Evolutionary conservation across 2,329 filamentous ascomycete genomes (phyloP).

Genomic region (Zopfia rhizophila): DNA sequence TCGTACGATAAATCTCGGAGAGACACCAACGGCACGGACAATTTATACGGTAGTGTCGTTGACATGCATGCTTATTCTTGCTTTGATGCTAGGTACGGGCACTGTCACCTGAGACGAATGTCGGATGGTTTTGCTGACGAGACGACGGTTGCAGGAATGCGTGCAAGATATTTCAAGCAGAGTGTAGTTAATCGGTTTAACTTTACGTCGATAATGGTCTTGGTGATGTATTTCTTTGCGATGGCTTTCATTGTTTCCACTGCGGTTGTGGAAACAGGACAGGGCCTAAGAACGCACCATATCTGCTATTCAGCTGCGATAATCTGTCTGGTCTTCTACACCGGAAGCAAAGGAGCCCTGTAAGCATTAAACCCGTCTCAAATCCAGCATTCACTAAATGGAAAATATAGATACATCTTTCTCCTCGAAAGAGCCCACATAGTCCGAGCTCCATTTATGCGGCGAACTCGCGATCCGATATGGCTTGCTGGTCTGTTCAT

Average conservation of each 20-base stretch:
- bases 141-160: slow-evolving; percentile 22
- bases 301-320: slow-evolving; percentile 47
- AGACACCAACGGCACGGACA: slow-evolving; percentile 22
- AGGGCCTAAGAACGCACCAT: slow-evolving; percentile 35
- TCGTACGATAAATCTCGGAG: slow-evolving; percentile 21
- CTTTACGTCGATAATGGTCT: slow-evolving; percentile 28
- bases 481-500: slow-evolving; percentile 42
- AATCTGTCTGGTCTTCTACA: slow-evolving; percentile 51
- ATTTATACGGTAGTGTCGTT: slow-evolving; percentile 22
- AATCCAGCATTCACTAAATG: neutral
- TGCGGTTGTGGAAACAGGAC: slow-evolving; percentile 38
- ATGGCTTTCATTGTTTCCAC: slow-evolving; percentile 27
- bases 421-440: slow-evolving; percentile 53
- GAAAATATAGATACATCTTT: slow-evolving; percentile 43
- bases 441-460: slow-evolving; percentile 42
- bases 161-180: slow-evolving; percentile 22
- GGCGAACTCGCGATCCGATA: slow-evolving; percentile 44
- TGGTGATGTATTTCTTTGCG: slow-evolving; percentile 29
- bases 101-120: neutral
- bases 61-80: slow-evolving; percentile 18
- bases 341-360: slow-evolving; percentile 42
- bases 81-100: slow-evolving; percentile 21
- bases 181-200: slow-evolving; percentile 25
- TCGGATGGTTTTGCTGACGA: neutral
- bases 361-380: neutral